Evolutionary conservation across 1,284 basidiomycete species (phyloP), one percentile per base, ranked within the genome.

Genomic region (Papiliotrema flavescens): DNA sequence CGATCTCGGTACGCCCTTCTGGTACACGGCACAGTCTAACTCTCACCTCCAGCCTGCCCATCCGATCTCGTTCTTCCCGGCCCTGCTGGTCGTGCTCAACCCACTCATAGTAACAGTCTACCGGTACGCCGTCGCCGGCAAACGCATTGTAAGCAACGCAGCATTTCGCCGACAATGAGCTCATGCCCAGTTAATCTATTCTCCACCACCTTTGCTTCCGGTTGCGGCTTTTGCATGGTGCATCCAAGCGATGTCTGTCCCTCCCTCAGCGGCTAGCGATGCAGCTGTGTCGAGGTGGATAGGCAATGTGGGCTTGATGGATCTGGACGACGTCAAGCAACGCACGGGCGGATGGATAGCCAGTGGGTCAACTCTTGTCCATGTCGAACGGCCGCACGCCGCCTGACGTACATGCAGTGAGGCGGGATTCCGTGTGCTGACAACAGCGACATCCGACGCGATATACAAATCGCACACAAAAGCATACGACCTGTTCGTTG

Each of bases 271-370:
- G 11, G 50, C 57, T 5, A 47, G 42, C 0, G 64, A 63, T 19
- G 57, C 59, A 7, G 47, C 55, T 15, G 32, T 55, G 0, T 60
- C 57, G 2, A 43, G 48, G 13, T 70, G 67, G 67, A 53, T 75
- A 1, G 73, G 73, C 0, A 69, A 73, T 43, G 59, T 72, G 0
- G 73, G 73, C 0, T 54, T 75, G 14, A 75, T 75, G 73, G 69
- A 72, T 37, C 51, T 73, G 1, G 60, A 60, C 17, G 51, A 45
- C 0, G 49, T 75, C 23, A 68, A 69, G 55, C 52, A 41, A 22
- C 49, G 67, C 3, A 39, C 52, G 15, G 67, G 70, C 14, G 66
- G 67, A 19, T 75, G 73, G 73, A 55, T 75, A 24, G 73, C 66
- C 1, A 73, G 72, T 74, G 47, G 58, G 72, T 65, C 20, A 17